Evolutionary conservation across 306 rosid genomes (phyloP).

Genomic region (Arachis stenosperma): DNA sequence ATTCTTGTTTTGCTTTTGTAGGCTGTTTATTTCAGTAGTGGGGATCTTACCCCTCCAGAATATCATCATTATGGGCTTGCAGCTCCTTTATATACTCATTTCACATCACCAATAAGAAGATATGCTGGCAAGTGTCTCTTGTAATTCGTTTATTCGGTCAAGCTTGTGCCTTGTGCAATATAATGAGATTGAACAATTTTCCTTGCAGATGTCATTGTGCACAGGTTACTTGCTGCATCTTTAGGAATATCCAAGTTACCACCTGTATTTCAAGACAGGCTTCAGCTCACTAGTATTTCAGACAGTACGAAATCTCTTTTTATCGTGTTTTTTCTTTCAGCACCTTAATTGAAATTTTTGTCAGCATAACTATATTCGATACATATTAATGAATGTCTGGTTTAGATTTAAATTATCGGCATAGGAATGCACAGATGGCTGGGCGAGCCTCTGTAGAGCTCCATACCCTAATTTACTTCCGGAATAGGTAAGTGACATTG

Average conservation of each 20-base stretch:
- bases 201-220: constrained; percentile 85
- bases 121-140: constrained; percentile 70
- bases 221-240: constrained; percentile 95
- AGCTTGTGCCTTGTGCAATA: constrained; percentile 16
- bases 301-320: constrained; percentile 72
- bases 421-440: constrained; percentile 97
- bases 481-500: constrained; percentile 57
- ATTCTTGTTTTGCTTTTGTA: constrained; percentile 31
- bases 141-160: constrained; percentile 32
- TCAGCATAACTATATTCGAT: constrained; percentile 8
- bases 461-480: constrained; percentile 81
- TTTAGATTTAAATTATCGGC: constrained; percentile 93
- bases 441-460: constrained; percentile 94
- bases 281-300: constrained; percentile 72
- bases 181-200: constrained; percentile 35
- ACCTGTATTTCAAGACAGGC: constrained; percentile 71
- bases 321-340: neutral
- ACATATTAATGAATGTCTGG: constrained; percentile 30
- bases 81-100: constrained; percentile 87
- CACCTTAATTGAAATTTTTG: constrained; percentile 2
- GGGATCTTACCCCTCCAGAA: constrained; percentile 93
- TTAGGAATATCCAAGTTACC: constrained; percentile 82
- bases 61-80: constrained; percentile 98
- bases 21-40: constrained; percentile 98
- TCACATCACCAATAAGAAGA: constrained; percentile 98